Evolutionary conservation across 176 grass and related monocot genomes (phyloP), one percentile per base, ranked within the genome.

Genomic region (Musa beccarii): DNA sequence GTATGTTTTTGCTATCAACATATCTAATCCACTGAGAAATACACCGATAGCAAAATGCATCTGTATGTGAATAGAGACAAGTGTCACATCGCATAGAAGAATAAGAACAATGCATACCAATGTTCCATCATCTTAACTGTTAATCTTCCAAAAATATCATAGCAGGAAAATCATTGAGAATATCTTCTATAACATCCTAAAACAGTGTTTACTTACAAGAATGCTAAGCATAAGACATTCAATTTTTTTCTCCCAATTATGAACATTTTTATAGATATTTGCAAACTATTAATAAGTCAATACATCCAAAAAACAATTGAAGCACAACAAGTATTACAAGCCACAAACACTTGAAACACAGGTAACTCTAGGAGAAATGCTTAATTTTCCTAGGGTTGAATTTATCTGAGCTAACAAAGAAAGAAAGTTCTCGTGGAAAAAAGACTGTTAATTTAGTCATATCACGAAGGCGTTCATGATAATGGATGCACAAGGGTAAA

Each of bases 41-140:
- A 51, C 90, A 92, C 17, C 73, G 79, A 71, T 83, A 89, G 70
- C 90, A 89, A 75, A 89, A 92, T 0, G 84, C 79, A 85, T 92
- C 90, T 92, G 84, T 73, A 20, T 81, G 79, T 11, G 2, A 56
- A 68, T 29, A 22, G 17, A 2, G 54, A 23, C 17, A 51, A 19
- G n/a, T 19, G 8, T 54, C 49, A 71, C 7, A 52, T 22, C 10
- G 10, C 9, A 62, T 19, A 52, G 49, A 52, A 71, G 19, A 19
- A 52, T 71, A 52, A 52, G 7, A 17, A 49, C 9, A 20, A 61
- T 61, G 57, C 13, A 17, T 13, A 13, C 54, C 15, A 70, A 50
- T 19, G 19, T 2, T 51, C 34, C 62, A 7, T 11, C 10, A 24
- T 64, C 8, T 24, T n/a, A 26, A 61, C 8, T 4, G 3, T 19